These are phyloP conservation scores for Amanita molliuscula DNA, from an alignment of 768 basidiomycete genomes.

Conservation along the genomic window DNA sequence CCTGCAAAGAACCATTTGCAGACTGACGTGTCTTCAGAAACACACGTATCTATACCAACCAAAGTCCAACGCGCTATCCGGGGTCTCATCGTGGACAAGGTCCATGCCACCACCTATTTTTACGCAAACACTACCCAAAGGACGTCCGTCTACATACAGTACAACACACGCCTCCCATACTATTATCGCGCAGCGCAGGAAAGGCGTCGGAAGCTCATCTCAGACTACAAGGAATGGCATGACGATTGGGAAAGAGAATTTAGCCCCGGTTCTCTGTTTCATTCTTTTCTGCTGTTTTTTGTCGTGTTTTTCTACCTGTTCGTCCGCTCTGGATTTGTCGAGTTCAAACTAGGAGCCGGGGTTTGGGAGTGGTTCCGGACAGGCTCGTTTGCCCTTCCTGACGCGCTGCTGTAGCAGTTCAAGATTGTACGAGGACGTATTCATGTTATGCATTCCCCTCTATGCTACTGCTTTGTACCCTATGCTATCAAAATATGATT, in stretches of 20 bases:
- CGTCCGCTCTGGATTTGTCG: background rate
- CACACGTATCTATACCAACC: background rate
- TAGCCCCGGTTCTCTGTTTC: background rate
- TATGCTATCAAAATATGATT: background rate
- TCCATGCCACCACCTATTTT: background rate
- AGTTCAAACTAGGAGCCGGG: background rate
- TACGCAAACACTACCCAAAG: background rate
- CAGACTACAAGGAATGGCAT: background rate
- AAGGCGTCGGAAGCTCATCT: background rate
- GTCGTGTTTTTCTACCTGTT: background rate
- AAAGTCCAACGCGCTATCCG: background rate
- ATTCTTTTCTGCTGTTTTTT: background rate
- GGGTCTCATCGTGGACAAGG: background rate
- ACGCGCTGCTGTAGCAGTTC: background rate
- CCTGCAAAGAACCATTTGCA: background rate
- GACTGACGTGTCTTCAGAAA: background rate
- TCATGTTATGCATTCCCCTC: background rate
- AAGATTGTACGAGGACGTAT: background rate
- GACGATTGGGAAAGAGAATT: constrained; percentile 2
- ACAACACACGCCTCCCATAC: background rate
- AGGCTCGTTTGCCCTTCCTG: background rate
- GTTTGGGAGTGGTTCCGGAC: constrained; percentile 1
- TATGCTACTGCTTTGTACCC: background rate
- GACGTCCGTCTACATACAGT: background rate
- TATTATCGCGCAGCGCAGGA: background rate